phyloP scores from a whole-genome alignment of 805 yeast genomes.

The Suhomyces xylopsoci region DNA sequence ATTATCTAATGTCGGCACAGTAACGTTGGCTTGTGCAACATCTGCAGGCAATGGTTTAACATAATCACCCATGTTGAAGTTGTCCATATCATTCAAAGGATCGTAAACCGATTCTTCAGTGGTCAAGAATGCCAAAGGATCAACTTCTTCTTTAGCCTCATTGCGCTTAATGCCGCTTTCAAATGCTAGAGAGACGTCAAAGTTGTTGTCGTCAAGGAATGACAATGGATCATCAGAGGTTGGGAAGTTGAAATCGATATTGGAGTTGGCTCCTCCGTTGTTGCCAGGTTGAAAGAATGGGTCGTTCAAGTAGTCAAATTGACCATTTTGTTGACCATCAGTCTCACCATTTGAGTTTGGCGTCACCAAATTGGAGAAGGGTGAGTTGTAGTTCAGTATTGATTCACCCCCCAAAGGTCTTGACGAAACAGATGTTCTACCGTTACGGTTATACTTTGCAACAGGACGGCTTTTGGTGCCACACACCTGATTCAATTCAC shows the following conservation, averaged over 20 bases:
- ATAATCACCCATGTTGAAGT: slow-evolving; percentile 38
- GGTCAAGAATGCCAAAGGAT: slow-evolving; percentile 43
- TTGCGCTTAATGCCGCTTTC: background rate
- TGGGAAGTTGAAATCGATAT: slow-evolving; percentile 6
- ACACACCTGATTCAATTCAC: slow-evolving; percentile 73
- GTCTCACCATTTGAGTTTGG: slow-evolving; percentile 14
- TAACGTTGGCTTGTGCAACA: background rate
- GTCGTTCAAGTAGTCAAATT: slow-evolving; percentile 13
- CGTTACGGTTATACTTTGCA: slow-evolving; percentile 42
- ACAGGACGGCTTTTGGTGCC: slow-evolving; percentile 70
- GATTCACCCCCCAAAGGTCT: slow-evolving; percentile 1
- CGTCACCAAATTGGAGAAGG: slow-evolving; percentile 19
- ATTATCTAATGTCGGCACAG: slow-evolving; percentile 15
- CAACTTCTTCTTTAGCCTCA: slow-evolving; percentile 14
- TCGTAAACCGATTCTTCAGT: slow-evolving; percentile 59
- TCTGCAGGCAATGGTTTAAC: slow-evolving; percentile 4
- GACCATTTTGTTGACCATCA: slow-evolving; percentile 17
- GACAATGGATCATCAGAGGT: slow-evolving; percentile 40
- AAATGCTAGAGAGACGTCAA: slow-evolving; percentile 56
- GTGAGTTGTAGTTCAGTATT: slow-evolving; percentile 13
- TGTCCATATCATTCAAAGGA: slow-evolving; percentile 41
- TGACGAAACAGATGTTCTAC: slow-evolving; percentile 3
- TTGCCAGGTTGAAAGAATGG: slow-evolving; percentile 11
- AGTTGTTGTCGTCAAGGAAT: slow-evolving; percentile 46
- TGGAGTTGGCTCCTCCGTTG: slow-evolving; percentile 1